Conservation (phyloP, 1,284 basidiomycete species). For the Moesziomyces antarcticus region DNA sequence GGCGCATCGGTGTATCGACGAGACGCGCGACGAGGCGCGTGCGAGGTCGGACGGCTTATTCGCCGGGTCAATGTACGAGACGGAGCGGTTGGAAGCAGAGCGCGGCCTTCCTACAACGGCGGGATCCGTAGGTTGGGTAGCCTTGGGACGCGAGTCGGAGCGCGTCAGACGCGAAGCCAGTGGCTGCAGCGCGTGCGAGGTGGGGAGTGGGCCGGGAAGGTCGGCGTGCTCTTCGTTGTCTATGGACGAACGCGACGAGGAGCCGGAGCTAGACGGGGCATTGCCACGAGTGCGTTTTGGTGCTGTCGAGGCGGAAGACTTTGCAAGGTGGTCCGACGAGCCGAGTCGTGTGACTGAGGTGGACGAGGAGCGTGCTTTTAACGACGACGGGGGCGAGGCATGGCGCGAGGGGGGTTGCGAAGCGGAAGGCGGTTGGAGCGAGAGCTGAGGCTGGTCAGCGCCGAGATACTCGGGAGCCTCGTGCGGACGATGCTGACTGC, state of each 20-base stretch:
- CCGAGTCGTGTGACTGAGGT: slow-evolving; percentile 24
- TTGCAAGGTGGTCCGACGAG: slow-evolving; percentile 9
- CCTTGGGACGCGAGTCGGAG: slow-evolving; percentile 21
- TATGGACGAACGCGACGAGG: slow-evolving; percentile 15
- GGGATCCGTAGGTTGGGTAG: neutral
- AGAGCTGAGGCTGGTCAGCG: slow-evolving; percentile 25
- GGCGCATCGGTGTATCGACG: slow-evolving; percentile 34
- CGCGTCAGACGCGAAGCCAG: slow-evolving; percentile 29
- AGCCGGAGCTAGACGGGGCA: slow-evolving; percentile 5
- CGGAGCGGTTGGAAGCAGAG: slow-evolving; percentile 24
- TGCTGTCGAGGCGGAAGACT: slow-evolving; percentile 8
- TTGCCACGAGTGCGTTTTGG: slow-evolving; percentile 2
- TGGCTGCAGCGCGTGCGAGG: slow-evolving; percentile 28
- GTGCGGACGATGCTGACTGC: slow-evolving; percentile 35
- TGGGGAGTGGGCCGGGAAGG: slow-evolving; percentile 34
- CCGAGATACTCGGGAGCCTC: slow-evolving; percentile 35
- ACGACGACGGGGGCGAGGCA: slow-evolving; percentile 19
- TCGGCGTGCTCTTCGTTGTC: slow-evolving; percentile 38
- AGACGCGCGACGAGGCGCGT: slow-evolving; percentile 38
- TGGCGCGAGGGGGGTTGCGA: slow-evolving; percentile 14
- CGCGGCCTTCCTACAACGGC: slow-evolving; percentile 11
- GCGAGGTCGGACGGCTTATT: slow-evolving; percentile 27
- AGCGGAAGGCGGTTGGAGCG: slow-evolving; percentile 16
- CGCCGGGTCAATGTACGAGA: slow-evolving; percentile 32
- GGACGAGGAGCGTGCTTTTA: slow-evolving; percentile 15